A percentile compares a stretch with the other conserved stretches of the same genome.
Conservation (phyloP, 164 flowering plant species). For the grape (Vitis vinifera) region ASM3070453v1 NC_081810.1:23928001-23928500, state of each 20-base stretch:
- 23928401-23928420: background rate
- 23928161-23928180: conserved; percentile 24
- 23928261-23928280: conserved; percentile 4
- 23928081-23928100: background rate
- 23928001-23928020: no score
- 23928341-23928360: background rate
- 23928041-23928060: background rate
- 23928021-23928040: background rate
- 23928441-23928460: no score
- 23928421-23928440: background rate
- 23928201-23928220: conserved; percentile 20
- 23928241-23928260: conserved; percentile 8
- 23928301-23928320: conserved; percentile 10
- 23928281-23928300: background rate
- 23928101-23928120: conserved; percentile 34
- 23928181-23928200: background rate
- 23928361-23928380: no score
- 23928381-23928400: background rate
- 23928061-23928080: background rate
- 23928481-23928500: no score
- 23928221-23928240: background rate
- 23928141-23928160: conserved; percentile 44
- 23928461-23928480: no score
- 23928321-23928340: background rate
- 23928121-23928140: conserved; percentile 52